These are phyloP conservation scores for Pyricularia sp. DNA, from an alignment of 2,329 filamentous ascomycete species.

Conservation along the genomic window DNA sequence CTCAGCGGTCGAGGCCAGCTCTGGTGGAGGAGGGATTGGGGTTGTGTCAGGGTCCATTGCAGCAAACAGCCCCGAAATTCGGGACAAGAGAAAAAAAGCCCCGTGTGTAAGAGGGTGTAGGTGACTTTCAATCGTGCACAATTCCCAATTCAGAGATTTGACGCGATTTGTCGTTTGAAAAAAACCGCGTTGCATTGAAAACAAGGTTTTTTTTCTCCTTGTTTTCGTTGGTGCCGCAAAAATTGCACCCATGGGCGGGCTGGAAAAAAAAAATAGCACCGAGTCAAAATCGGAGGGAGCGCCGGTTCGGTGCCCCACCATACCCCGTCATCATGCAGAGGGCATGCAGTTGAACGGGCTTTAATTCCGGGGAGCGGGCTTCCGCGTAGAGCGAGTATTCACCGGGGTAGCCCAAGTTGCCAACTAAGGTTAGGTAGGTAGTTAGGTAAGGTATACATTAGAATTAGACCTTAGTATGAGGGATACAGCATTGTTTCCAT, in stretches of 20 bases:
- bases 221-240: background rate
- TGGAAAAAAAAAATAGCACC: conserved; percentile 5
- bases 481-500: background rate
- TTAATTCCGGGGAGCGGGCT: background rate
- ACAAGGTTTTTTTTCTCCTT: background rate
- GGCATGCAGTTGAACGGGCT: too few species aligned
- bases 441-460: too few species aligned
- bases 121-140: background rate
- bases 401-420: background rate
- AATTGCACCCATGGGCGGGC: background rate
- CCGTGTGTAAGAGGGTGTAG: too few species aligned
- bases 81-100: background rate
- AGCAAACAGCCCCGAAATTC: background rate
- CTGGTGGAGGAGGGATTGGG: background rate
- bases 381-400: background rate
- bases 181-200: background rate
- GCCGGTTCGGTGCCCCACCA: background rate
- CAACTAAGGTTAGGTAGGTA: too few species aligned
- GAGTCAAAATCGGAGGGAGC: background rate
- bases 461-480: too few species aligned
- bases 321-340: background rate
- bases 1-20: background rate
- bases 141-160: background rate
- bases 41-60: background rate
- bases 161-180: background rate